These are phyloP conservation scores for Tilletiaria anomala DNA, from an alignment of 1,284 basidiomycete species.

Conservation along the genomic window DNA sequence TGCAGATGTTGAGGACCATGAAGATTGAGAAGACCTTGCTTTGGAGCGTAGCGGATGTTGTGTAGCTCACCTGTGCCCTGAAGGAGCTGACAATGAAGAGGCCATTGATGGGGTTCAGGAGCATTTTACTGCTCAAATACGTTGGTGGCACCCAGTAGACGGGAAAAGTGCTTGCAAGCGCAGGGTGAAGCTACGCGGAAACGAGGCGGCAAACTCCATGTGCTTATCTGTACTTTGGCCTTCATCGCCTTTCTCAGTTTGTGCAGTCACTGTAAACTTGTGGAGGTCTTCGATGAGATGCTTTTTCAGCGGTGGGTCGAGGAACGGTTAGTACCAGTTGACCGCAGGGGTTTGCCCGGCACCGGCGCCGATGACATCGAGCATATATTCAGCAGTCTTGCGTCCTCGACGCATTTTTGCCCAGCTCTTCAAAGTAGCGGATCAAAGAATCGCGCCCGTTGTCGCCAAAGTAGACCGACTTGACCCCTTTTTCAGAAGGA, in stretches of 20 bases:
- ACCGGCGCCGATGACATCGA: conserved; percentile 12
- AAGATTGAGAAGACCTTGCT: background rate
- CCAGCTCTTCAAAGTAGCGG: conserved; percentile 54
- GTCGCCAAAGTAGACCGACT: background rate
- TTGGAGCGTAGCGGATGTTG: background rate
- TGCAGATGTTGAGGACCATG: conserved; percentile 36
- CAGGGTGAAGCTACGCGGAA: no score
- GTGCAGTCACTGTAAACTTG: no score
- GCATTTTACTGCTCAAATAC: background rate
- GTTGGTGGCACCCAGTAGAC: background rate
- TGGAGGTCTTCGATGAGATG: no score
- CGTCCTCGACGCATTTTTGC: conserved; percentile 36
- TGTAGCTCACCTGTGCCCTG: background rate
- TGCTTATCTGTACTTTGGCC: no score
- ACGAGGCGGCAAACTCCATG: no score
- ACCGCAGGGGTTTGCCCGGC: background rate
- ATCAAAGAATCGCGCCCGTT: conserved; percentile 42
- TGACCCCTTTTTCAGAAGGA: conserved; percentile 21
- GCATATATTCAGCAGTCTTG: conserved; percentile 32
- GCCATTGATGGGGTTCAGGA: background rate
- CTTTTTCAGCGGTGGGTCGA: no score
- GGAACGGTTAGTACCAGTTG: background rate
- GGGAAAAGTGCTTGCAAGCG: no score
- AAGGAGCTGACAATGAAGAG: background rate
- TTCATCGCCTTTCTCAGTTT: no score